phyloP scores from a whole-genome alignment of 768 basidiomycete genomes.

The Termitomyces sp. region DNA sequence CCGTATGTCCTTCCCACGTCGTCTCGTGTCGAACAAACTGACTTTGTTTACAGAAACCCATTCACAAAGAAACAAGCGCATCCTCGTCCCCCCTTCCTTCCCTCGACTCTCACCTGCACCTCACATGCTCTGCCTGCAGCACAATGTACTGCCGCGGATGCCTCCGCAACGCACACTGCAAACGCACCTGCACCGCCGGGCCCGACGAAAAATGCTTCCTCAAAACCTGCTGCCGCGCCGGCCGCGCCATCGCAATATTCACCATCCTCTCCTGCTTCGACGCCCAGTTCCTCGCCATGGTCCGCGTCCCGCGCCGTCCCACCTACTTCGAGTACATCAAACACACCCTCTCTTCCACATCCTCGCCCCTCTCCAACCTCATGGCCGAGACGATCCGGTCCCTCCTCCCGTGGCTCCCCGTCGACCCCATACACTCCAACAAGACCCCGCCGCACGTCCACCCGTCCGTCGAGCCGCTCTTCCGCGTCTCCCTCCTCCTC shows the following conservation, averaged over 20 bases:
- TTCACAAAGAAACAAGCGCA: background rate
- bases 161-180: background rate
- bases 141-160: conserved; percentile 12
- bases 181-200: background rate
- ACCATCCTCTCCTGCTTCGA: conserved; percentile 10
- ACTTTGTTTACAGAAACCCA: background rate
- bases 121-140: conserved; percentile 5
- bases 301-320: background rate
- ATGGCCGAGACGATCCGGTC: background rate
- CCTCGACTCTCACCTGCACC: conserved; percentile 3
- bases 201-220: background rate
- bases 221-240: conserved; percentile 8
- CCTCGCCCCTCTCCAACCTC: background rate
- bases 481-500: conserved; percentile 3
- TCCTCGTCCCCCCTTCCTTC: background rate
- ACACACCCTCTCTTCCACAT: background rate
- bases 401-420: conserved; percentile 3
- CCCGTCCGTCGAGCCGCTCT: background rate
- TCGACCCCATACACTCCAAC: background rate
- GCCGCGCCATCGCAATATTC: conserved; percentile 11
- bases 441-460: background rate
- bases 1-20: conserved; percentile 1
- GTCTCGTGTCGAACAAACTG: too few relatives aligned
- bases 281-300: background rate
- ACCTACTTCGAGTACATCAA: conserved; percentile 1